These are phyloP conservation scores for Backusella tuberculispora DNA, from an alignment of 192 early-diverging fungal genomes.

Conservation along the genomic window DNA sequence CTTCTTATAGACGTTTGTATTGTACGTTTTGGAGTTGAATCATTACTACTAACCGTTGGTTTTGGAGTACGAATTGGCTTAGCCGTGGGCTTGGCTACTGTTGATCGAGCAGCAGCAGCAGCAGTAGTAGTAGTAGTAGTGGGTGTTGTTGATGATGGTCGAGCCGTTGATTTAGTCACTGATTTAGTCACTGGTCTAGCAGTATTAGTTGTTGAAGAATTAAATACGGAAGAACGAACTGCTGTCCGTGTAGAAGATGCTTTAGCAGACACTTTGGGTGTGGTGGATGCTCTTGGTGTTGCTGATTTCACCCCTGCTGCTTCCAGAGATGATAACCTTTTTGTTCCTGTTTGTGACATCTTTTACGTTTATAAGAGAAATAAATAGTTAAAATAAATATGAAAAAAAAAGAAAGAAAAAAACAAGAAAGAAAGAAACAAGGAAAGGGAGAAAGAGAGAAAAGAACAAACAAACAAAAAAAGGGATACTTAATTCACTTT, in stretches of 20 bases:
- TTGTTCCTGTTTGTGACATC: background rate
- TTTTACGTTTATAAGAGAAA: background rate
- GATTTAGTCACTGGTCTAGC: background rate
- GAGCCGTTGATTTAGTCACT: background rate
- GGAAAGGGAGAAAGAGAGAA: background rate
- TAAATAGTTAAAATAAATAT: too few species aligned
- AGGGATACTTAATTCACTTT: background rate
- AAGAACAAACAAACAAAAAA: background rate
- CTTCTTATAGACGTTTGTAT: background rate
- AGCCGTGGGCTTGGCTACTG: background rate
- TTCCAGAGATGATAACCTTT: conserved; percentile 13
- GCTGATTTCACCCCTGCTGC: conserved; percentile 9
- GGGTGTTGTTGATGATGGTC: background rate
- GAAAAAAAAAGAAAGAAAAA: background rate
- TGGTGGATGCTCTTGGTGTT: background rate
- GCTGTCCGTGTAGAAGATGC: background rate
- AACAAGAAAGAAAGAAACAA: background rate
- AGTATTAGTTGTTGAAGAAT: background rate
- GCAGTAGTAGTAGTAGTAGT: conserved; percentile 1
- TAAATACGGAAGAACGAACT: background rate
- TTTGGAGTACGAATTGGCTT: background rate
- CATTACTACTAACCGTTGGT: background rate
- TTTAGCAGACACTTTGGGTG: background rate
- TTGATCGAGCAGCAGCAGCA: background rate
- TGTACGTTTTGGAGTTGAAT: conserved; percentile 1